Percentiles rank a stretch among this genome's conserved stretches.
Evolutionary conservation across 2,329 filamentous ascomycete genomes (phyloP).

Genomic region (Fusarium temperatum): DNA sequence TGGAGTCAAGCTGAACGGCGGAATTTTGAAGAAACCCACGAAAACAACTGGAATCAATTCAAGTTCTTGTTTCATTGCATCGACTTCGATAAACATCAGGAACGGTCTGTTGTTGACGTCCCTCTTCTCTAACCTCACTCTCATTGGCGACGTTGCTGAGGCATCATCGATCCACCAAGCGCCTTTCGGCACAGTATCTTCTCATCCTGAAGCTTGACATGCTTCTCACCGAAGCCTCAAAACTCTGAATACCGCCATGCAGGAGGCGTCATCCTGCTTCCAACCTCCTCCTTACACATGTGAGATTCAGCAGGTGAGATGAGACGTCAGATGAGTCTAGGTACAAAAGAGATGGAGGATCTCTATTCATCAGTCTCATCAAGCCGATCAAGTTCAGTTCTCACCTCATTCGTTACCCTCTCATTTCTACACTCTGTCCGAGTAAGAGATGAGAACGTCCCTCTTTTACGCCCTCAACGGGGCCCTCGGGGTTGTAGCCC

Average conservation of each 20-base stretch:
- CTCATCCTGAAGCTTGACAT: slow-evolving; percentile 4
- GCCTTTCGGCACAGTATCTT: neutral
- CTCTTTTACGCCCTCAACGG: slow-evolving; percentile 40
- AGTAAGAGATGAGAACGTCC: slow-evolving; percentile 36
- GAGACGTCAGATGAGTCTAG: neutral
- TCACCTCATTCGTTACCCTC: slow-evolving; percentile 29
- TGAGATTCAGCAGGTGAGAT: neutral
- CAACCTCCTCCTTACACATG: neutral
- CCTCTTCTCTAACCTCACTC: neutral
- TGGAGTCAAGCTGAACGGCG: neutral
- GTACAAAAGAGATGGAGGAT: slow-evolving; percentile 27
- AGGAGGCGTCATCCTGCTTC: neutral
- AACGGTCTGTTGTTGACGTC: neutral
- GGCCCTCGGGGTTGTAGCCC: slow-evolving; percentile 35
- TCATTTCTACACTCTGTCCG: slow-evolving; percentile 18
- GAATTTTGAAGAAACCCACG: rapidly evolving
- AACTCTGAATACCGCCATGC: slow-evolving; percentile 3
- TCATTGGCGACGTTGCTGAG: neutral
- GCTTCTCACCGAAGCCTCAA: neutral
- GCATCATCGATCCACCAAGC: slow-evolving; percentile 16
- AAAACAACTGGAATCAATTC: neutral
- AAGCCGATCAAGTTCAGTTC: slow-evolving; percentile 30
- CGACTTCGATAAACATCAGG: neutral
- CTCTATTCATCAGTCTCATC: slow-evolving; percentile 2
- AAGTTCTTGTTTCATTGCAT: neutral